Evolutionary conservation across 768 basidiomycete genomes (phyloP), one percentile per base, ranked within the genome.

Genomic region (Boletus rex-veris): DNA sequence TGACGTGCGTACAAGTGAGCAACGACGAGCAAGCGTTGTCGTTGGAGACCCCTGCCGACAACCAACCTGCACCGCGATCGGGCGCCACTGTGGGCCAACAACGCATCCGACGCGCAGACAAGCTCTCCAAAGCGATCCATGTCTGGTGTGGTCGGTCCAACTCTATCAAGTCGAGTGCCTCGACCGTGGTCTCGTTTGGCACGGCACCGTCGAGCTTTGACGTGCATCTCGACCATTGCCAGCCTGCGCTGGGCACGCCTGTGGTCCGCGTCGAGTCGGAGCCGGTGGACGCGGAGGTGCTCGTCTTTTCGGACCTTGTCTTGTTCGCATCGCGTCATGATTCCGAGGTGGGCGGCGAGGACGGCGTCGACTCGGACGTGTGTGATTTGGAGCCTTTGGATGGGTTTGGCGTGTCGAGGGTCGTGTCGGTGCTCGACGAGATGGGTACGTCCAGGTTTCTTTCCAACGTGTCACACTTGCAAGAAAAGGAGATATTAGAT

Each of bases 231-330:
- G 42, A 30, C 9, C 50, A 53, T 18, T 52, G 30, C 4, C 55
- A 45, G 28, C 57, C 51, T n/a, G 50, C 4, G 26, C 42, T 50
- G 15, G 45, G 21, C 3, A 64, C 51, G 41, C 68, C 61, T 4
- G 41, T 66, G 7, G 63, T 69, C 24, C 63, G 59, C 11, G 52
- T 64, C 54, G 65, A 69, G 54, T 64, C 62, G 1, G 62, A 58
- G 45, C 59, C 59, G 9, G n/a, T 63, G 39, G 56, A 67, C 16
- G 60, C 75, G 9, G 74, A 75, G 45, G 73, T 67, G 15, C 74
- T 82, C 51, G 77, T 88, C 14, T 90, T 92, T 69, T 81, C 81
- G 16, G 90, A 93, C 66, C 52, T 92, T 31, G 65, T 89, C 45
- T 59, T 92, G n/a, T 65, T 91, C 28, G 78, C 82, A 16, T 71